Evolutionary conservation across 176 grass and related monocot species (phyloP).

Genomic region (Oryza punctata): DNA sequence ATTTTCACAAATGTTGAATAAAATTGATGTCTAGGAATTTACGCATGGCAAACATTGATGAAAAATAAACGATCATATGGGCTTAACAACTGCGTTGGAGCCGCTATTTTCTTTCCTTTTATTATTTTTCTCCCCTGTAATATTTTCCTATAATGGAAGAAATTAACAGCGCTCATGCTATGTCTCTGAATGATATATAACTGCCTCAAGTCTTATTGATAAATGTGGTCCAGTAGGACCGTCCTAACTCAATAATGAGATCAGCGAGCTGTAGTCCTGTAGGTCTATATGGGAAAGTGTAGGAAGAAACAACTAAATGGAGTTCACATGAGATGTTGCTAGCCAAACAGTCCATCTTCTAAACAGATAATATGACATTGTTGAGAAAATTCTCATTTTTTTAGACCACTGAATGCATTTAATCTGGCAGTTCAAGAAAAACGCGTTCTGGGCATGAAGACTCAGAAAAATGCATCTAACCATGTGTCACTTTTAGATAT

Average conservation of each 20-base stretch:
- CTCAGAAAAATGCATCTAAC: not conserved
- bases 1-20: not conserved
- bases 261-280: not conserved
- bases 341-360: not conserved
- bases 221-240: not conserved
- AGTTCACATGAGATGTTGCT: conserved; percentile 18
- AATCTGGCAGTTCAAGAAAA: not conserved
- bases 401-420: not conserved
- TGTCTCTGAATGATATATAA: not conserved
- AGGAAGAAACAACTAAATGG: conserved; percentile 19
- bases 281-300: not conserved
- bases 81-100: not conserved
- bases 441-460: not conserved
- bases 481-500: not conserved
- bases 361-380: conserved; percentile 18
- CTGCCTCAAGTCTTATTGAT: not conserved
- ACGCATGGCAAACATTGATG: not conserved
- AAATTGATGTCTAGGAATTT: not conserved
- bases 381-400: conserved; percentile 5
- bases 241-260: not conserved
- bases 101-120: no score
- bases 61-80: not conserved
- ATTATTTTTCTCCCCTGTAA: not conserved
- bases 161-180: not conserved
- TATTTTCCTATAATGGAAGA: not conserved